A percentile compares a stretch with the other conserved stretches of the same genome.
phyloP scores from a whole-genome alignment of 495 filamentous ascomycete genomes.

The Xylaria grammica region DNA sequence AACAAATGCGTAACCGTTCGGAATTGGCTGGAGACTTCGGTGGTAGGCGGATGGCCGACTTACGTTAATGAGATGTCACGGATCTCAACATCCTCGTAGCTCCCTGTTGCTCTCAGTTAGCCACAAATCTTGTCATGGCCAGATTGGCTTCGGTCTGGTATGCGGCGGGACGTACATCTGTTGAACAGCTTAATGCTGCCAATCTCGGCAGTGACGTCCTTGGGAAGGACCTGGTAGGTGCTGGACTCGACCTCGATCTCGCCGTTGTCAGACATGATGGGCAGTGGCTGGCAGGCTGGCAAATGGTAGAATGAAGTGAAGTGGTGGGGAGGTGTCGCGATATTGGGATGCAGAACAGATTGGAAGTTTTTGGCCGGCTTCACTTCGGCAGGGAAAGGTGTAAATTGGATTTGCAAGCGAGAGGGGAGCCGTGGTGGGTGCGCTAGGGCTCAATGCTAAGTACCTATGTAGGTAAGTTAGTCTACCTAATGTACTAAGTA shows the following conservation, averaged over 20 bases:
- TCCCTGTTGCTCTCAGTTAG: slow-evolving; percentile 55
- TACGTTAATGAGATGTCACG: slow-evolving; percentile 99
- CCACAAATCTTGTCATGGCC: slow-evolving; percentile 12
- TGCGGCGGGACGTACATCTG: slow-evolving; percentile 44
- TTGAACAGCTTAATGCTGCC: slow-evolving; percentile 97
- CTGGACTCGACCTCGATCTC: slow-evolving; percentile 89
- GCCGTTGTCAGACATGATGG: slow-evolving; percentile 92
- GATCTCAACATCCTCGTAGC: slow-evolving; percentile 99
- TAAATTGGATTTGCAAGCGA: slow-evolving; percentile 41
- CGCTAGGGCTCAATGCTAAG: slow-evolving; percentile 25
- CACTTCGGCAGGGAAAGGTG: slow-evolving; percentile 30
- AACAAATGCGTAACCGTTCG: slow-evolving; percentile 10
- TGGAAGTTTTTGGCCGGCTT: slow-evolving; percentile 40
- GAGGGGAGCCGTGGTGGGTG: slow-evolving; percentile 33
- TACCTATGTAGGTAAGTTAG: not conserved
- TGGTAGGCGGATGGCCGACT: slow-evolving; percentile 47
- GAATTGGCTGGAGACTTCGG: slow-evolving; percentile 8
- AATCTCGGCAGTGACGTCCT: slow-evolving; percentile 89
- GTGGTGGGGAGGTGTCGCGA: slow-evolving; percentile 43
- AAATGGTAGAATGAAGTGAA: slow-evolving; percentile 34
- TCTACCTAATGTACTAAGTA: too few relatives aligned
- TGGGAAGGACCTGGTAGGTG: slow-evolving; percentile 84
- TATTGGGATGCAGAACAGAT: slow-evolving; percentile 31
- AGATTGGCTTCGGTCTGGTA: slow-evolving; percentile 6
- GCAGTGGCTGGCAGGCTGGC: slow-evolving; percentile 23